phyloP scores from a whole-genome alignment of 305 asterid species.

The Fraxinus dipetala region DNA sequence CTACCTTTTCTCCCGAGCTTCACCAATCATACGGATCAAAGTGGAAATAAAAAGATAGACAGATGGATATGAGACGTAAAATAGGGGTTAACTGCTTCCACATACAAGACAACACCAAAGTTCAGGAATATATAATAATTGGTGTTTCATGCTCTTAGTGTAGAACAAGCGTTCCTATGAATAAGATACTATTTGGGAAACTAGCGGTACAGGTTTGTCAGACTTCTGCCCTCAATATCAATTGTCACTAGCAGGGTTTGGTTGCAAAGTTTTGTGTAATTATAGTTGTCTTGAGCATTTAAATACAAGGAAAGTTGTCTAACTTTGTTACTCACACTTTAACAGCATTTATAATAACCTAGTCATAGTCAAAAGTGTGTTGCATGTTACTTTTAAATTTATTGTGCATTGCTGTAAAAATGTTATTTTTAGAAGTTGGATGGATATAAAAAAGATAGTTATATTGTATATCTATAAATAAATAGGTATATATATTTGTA shows the following conservation, averaged over 20 bases:
- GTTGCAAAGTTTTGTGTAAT: background rate
- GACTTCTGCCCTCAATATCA: background rate
- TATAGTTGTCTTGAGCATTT: background rate
- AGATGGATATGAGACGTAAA: background rate
- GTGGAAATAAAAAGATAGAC: background rate
- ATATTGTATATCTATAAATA: background rate
- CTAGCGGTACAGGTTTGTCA: background rate
- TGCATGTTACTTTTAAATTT: background rate
- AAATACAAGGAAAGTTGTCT: background rate
- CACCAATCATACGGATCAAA: background rate
- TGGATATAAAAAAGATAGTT: background rate
- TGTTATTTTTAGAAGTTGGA: background rate
- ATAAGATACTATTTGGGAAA: background rate
- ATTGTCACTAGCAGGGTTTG: background rate
- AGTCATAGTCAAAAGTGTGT: background rate
- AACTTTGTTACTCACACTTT: background rate
- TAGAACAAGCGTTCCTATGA: background rate
- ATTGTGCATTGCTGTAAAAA: background rate
- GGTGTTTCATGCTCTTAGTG: background rate
- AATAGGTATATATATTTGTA: background rate
- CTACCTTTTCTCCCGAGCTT: background rate
- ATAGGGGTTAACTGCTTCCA: background rate
- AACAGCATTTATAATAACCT: background rate
- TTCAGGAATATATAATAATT: background rate
- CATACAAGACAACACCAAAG: background rate